Evolutionary conservation across 2,329 filamentous ascomycete species (phyloP).

Genomic region (Phaeoacremonium minimum): DNA sequence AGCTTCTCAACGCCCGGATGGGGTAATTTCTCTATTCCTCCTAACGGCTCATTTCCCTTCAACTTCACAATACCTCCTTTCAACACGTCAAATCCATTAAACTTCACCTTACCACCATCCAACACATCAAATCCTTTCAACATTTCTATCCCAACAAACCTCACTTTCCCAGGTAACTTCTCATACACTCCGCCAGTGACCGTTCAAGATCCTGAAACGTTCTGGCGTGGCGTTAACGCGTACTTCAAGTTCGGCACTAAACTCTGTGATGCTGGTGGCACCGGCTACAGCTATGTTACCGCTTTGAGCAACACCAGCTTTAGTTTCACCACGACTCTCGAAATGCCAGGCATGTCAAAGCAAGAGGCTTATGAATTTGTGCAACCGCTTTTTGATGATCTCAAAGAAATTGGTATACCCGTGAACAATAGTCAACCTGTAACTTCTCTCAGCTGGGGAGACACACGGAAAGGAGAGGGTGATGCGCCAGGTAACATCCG

Average conservation of each 20-base stretch:
- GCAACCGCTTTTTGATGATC: conserved; percentile 24
- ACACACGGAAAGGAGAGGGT: background rate
- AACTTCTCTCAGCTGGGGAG: background rate
- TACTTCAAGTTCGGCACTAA: conserved; percentile 26
- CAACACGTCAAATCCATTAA: background rate
- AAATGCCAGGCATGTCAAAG: conserved; percentile 22
- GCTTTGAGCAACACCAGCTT: conserved; percentile 17
- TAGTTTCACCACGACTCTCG: conserved; percentile 24
- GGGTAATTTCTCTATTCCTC: background rate
- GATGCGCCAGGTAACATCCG: conserved; percentile 6
- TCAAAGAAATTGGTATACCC: conserved; percentile 21
- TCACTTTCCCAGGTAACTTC: background rate
- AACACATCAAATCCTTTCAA: background rate
- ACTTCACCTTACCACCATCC: background rate
- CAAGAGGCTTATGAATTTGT: conserved; percentile 20
- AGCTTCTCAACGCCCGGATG: background rate
- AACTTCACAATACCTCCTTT: background rate
- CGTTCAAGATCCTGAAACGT: conserved; percentile 8
- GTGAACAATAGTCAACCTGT: conserved; percentile 15
- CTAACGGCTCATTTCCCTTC: background rate
- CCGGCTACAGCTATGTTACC: conserved; percentile 27
- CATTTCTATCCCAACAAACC: background rate
- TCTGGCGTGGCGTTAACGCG: conserved; percentile 25
- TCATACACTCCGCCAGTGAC: background rate
- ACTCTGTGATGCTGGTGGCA: conserved; percentile 27